Evolutionary conservation across 441 rosid species (phyloP).

Genomic region (Adansonia madagascariensis): DNA sequence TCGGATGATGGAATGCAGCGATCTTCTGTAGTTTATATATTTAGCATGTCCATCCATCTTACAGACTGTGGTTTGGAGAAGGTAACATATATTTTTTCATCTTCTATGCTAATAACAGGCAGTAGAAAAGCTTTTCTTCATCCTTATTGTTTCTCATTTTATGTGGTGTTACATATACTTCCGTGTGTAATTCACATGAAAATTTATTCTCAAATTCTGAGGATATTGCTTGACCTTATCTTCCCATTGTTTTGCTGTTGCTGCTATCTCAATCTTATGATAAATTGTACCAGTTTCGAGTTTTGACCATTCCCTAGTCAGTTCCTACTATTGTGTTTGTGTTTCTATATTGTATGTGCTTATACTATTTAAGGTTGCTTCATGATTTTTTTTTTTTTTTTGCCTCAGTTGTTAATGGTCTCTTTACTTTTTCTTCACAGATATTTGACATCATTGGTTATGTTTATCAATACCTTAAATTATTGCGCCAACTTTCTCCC

Average conservation of each 20-base stretch:
- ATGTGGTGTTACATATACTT: background rate
- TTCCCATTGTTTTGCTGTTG: slow-evolving; percentile 1
- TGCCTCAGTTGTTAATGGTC: slow-evolving; percentile 12
- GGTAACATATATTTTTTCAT: slow-evolving; percentile 44
- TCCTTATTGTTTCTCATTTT: background rate
- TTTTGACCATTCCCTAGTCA: background rate
- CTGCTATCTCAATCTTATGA: background rate
- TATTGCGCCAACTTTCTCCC: slow-evolving; percentile 70
- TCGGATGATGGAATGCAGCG: slow-evolving; percentile 90
- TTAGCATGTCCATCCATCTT: slow-evolving; percentile 84
- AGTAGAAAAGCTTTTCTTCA: background rate
- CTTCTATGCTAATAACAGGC: slow-evolving; percentile 4
- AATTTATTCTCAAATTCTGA: background rate
- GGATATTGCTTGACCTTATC: background rate
- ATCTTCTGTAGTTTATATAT: slow-evolving; percentile 85
- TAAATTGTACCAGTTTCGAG: background rate
- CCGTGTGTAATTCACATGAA: background rate
- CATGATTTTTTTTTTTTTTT: slow-evolving; percentile 28
- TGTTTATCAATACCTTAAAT: slow-evolving; percentile 85
- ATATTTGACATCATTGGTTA: slow-evolving; percentile 78
- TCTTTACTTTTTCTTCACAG: slow-evolving; percentile 44
- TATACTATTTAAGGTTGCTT: background rate
- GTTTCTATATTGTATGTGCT: slow-evolving; percentile 3
- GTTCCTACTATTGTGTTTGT: slow-evolving; percentile 13
- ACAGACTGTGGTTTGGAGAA: slow-evolving; percentile 92